Evolutionary conservation across 2,329 filamentous ascomycete species (phyloP).

Genomic region (Talaromyces sp.): DNA sequence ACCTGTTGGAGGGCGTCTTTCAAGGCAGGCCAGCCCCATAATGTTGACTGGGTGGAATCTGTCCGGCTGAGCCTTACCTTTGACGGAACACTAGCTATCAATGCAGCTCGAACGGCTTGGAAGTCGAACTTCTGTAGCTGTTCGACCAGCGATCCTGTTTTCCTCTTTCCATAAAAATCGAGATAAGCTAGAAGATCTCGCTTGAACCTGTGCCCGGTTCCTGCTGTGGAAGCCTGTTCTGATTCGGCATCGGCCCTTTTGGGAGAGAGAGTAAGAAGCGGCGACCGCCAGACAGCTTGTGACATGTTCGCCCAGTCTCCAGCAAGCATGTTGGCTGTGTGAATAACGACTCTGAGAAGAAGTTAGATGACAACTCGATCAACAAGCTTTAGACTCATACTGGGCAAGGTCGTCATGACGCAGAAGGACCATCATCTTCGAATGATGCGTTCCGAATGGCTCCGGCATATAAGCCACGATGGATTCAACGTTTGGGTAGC

Average conservation of each 20-base stretch:
- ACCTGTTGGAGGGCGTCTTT: slow-evolving; percentile 57
- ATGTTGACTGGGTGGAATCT: slow-evolving; percentile 47
- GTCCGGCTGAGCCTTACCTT: slow-evolving; percentile 51
- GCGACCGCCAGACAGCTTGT: slow-evolving; percentile 77
- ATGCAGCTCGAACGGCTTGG: slow-evolving; percentile 60
- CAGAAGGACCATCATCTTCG: slow-evolving; percentile 83
- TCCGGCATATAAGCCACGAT: slow-evolving; percentile 76
- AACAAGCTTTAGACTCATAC: slow-evolving; percentile 26
- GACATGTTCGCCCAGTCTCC: slow-evolving; percentile 87
- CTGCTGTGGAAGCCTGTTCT: slow-evolving; percentile 35
- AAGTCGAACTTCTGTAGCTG: slow-evolving; percentile 66
- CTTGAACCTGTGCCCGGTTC: slow-evolving; percentile 70
- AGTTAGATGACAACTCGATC: neutral
- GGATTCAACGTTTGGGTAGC: slow-evolving; percentile 64
- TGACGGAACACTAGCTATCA: slow-evolving; percentile 77
- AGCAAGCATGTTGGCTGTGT: slow-evolving; percentile 87
- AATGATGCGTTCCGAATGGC: slow-evolving; percentile 78
- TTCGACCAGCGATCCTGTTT: slow-evolving; percentile 53
- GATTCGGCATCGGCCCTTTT: neutral
- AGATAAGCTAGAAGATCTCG: slow-evolving; percentile 70
- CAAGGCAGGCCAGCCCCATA: slow-evolving; percentile 75
- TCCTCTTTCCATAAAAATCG: slow-evolving; percentile 60
- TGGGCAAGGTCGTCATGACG: slow-evolving; percentile 73
- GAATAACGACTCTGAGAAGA: slow-evolving; percentile 61
- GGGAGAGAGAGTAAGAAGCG: slow-evolving; percentile 56